These are phyloP conservation scores for Hypoxylon fragiforme DNA, from an alignment of 495 filamentous ascomycete species.

Conservation along the genomic window DNA sequence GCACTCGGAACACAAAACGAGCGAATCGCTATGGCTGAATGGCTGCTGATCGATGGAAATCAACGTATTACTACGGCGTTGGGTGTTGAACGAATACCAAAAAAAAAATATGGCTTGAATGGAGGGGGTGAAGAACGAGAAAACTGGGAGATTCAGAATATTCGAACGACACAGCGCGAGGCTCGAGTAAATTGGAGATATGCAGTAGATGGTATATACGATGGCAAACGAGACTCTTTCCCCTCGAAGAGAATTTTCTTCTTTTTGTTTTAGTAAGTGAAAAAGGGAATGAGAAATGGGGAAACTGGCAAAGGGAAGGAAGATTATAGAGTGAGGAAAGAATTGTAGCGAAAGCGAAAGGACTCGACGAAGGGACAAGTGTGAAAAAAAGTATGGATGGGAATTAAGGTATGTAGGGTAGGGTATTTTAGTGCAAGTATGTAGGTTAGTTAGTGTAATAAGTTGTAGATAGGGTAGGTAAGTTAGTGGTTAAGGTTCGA, in stretches of 20 bases:
- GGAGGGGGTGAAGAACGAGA: background rate
- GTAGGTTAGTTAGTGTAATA: background rate
- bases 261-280: too few relatives aligned
- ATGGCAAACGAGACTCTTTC: conserved; percentile 3
- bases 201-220: conserved; percentile 26
- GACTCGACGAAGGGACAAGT: conserved; percentile 25
- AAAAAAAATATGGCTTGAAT: conserved; percentile 32
- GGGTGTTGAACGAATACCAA: too few relatives aligned
- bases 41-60: conserved; percentile 25
- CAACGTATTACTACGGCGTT: conserved; percentile 31
- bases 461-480: too few relatives aligned
- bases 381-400: background rate
- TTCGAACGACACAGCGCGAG: conserved; percentile 22
- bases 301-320: conserved; percentile 13
- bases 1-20: conserved; percentile 24
- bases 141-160: conserved; percentile 16
- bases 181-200: conserved; percentile 13
- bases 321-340: conserved; percentile 20
- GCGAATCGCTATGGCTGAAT: conserved; percentile 10
- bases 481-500: conserved; percentile 12
- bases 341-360: conserved; percentile 26
- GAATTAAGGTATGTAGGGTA: conserved; percentile 12
- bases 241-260: too few relatives aligned
- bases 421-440: background rate
- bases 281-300: conserved; percentile 31